Percentiles rank a stretch among this genome's conserved stretches.
Conservation (phyloP, 345 rosid genomes). For the Linum tenue region DNA sequence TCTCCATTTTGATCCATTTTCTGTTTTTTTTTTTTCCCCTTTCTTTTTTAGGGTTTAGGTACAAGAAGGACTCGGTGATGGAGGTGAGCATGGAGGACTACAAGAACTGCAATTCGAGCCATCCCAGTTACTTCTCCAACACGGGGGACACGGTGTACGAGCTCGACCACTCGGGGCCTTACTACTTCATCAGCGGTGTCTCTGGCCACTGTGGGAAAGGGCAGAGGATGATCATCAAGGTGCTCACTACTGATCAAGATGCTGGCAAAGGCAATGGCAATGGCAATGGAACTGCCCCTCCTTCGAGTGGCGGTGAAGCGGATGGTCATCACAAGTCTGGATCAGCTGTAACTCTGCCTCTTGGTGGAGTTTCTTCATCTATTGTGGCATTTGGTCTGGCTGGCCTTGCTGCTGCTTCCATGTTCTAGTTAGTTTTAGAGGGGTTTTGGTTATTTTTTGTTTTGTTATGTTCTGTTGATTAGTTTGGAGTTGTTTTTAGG, state of each 20-base stretch:
- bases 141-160: constrained; percentile 47
- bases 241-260: constrained; percentile 23
- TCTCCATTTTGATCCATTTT: neutral
- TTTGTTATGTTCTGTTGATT: neutral
- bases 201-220: constrained; percentile 46
- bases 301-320: neutral
- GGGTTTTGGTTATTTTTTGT: neutral
- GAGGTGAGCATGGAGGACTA: constrained; percentile 41
- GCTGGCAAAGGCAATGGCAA: constrained; percentile 1
- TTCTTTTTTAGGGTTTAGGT: constrained; percentile 33
- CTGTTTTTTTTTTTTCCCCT: neutral
- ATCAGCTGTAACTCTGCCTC: neutral
- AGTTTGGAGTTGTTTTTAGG: neutral
- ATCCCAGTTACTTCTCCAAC: constrained; percentile 47
- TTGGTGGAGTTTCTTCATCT: neutral
- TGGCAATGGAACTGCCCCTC: neutral
- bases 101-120: constrained; percentile 45
- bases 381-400: neutral
- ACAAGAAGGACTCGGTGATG: constrained; percentile 55
- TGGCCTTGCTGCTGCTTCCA: neutral
- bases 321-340: neutral
- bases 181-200: constrained; percentile 64
- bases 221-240: constrained; percentile 47
- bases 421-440: neutral
- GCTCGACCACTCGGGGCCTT: constrained; percentile 46